Evolutionary conservation across 768 basidiomycete genomes (phyloP).

Genomic region (Gautieria morchelliformis): DNA sequence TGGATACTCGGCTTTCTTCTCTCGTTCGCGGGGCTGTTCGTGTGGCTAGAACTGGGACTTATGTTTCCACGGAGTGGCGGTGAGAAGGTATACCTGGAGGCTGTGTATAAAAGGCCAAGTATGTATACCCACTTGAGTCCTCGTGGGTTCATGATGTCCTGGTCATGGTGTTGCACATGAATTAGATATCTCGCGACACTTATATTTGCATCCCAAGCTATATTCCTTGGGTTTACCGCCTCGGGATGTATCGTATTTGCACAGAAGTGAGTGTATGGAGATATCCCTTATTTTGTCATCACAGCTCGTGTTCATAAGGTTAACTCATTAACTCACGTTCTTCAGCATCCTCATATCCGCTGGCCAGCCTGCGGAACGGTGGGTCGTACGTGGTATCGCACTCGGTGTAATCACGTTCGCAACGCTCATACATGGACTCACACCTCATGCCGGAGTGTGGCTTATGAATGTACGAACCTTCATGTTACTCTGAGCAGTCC

Average conservation of each 20-base stretch:
- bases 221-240: conserved; percentile 34
- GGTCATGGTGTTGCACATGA: neutral
- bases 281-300: too few relatives aligned
- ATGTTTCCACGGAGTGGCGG: conserved; percentile 57
- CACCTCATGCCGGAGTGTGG: conserved; percentile 37
- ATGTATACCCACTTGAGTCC: conserved; percentile 5
- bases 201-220: conserved; percentile 38
- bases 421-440: conserved; percentile 42
- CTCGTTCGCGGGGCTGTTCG: conserved; percentile 43
- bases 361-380: conserved; percentile 28
- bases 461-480: conserved; percentile 40
- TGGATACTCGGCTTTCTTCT: conserved; percentile 55
- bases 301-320: too few relatives aligned
- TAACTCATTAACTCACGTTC: too few relatives aligned
- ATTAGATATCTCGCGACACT: conserved; percentile 29
- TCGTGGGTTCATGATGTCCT: too few relatives aligned
- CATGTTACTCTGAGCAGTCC: too few relatives aligned
- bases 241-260: conserved; percentile 38
- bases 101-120: conserved; percentile 37
- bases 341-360: conserved; percentile 41
- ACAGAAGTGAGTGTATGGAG: conserved; percentile 12
- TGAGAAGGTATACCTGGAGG: conserved; percentile 56
- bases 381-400: conserved; percentile 51
- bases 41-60: conserved; percentile 57
- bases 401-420: conserved; percentile 45